Evolutionary conservation across 768 basidiomycete genomes (phyloP).

Genomic region (Suillus decipiens): DNA sequence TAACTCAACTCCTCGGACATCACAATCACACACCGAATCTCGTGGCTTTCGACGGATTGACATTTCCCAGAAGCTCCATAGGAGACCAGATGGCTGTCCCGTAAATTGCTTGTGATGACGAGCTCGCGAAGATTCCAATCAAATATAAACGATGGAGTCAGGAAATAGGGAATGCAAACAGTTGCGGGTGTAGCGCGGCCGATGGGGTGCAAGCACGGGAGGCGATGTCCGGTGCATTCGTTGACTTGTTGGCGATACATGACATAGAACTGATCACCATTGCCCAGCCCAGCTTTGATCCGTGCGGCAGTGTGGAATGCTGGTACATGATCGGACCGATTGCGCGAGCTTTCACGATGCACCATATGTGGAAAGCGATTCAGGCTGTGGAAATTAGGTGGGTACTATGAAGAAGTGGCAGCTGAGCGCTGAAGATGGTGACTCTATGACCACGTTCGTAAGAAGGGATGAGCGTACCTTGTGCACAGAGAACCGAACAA

Average conservation of each 20-base stretch:
- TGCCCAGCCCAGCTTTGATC: slow-evolving; percentile 73
- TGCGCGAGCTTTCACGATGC: slow-evolving; percentile 74
- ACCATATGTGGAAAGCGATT: slow-evolving; percentile 75
- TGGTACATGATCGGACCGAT: slow-evolving; percentile 75
- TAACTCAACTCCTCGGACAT: neutral
- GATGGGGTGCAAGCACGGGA: slow-evolving; percentile 57
- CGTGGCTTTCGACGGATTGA: slow-evolving; percentile 59
- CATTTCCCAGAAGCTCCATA: slow-evolving; percentile 67
- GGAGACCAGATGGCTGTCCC: slow-evolving; percentile 81
- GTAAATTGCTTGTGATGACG: slow-evolving; percentile 73
- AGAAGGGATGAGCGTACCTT: slow-evolving; percentile 39
- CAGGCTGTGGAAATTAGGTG: slow-evolving; percentile 70
- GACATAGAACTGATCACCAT: slow-evolving; percentile 75
- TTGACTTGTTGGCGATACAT: slow-evolving; percentile 81
- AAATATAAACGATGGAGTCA: slow-evolving; percentile 76
- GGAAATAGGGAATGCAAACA: slow-evolving; percentile 60
- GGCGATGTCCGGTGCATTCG: slow-evolving; percentile 79
- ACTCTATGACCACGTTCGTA: slow-evolving; percentile 9
- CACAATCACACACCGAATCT: slow-evolving; percentile 50
- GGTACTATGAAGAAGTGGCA: slow-evolving; percentile 80
- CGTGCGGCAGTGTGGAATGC: slow-evolving; percentile 55
- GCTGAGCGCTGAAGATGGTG: slow-evolving; percentile 46
- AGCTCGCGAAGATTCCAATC: slow-evolving; percentile 80
- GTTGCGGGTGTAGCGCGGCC: slow-evolving; percentile 65
- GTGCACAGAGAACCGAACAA: slow-evolving; percentile 83